Conservation (phyloP, 2,329 filamentous ascomycete genomes). For the Moelleriella libera region DNA sequence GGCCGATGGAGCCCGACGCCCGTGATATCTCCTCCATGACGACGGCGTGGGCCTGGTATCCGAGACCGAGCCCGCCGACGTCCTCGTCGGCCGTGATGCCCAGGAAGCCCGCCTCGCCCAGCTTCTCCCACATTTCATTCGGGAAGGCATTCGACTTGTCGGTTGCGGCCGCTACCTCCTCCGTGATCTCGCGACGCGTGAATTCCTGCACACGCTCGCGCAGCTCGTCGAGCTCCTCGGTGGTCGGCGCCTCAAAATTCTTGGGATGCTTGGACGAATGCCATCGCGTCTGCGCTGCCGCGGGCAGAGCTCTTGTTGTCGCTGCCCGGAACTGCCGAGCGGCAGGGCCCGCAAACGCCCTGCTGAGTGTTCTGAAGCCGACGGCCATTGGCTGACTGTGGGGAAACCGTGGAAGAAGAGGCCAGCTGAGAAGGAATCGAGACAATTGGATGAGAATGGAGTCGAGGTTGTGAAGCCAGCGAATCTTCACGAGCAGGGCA, state of each 20-base stretch:
- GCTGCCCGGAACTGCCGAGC: too few relatives aligned
- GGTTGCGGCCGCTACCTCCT: constrained; percentile 68
- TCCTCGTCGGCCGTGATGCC: constrained; percentile 90
- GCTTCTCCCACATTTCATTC: constrained; percentile 79
- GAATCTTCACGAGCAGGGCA: too few relatives aligned
- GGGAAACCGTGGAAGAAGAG: too few relatives aligned
- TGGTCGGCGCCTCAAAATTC: constrained; percentile 53
- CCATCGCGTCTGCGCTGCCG: constrained; percentile 17
- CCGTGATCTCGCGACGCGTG: constrained; percentile 71
- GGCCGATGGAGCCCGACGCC: constrained; percentile 68
- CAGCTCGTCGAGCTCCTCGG: constrained; percentile 64
- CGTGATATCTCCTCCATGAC: constrained; percentile 92
- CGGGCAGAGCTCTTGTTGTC: constrained; percentile 2
- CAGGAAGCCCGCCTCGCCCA: constrained; percentile 81
- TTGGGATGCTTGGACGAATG: constrained; percentile 46
- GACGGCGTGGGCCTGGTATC: constrained; percentile 91
- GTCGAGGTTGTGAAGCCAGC: too few relatives aligned
- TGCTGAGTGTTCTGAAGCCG: constrained; percentile 21
- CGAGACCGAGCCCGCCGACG: constrained; percentile 79
- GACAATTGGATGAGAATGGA: too few relatives aligned
- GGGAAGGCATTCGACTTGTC: constrained; percentile 84
- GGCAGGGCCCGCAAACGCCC: constrained; percentile 21
- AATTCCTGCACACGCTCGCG: constrained; percentile 82
- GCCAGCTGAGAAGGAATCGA: too few relatives aligned
- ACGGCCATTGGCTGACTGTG: constrained; percentile 26